Base-by-base conservation (phyloP, 345 rosid species). In the Melastoma malabathricum region DNA sequence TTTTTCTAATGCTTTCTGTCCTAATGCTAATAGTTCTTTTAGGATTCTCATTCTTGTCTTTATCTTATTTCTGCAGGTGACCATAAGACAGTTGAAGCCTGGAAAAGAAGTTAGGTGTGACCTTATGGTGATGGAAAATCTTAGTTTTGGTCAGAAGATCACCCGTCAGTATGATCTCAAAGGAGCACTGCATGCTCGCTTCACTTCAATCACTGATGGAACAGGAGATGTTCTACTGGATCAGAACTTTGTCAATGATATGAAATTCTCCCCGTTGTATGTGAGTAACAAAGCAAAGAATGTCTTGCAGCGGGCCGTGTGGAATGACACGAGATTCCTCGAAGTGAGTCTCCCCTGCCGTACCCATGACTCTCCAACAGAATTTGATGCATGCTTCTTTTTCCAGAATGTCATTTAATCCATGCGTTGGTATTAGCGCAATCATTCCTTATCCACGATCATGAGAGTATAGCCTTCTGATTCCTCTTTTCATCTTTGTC, bases 41-140 rank as follows among this genome's bases (percentile, higher is more conserved):
- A 15, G 23, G 23, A 41, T 6, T 20, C 5, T 5, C 5, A 1
- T 5, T 19, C 19, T 18, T 59, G 10, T n/a, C 10, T 49, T 48
- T 50, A n/a, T n/a, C n/a, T n/a, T n/a, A n/a, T n/a, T n/a, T n/a
- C n/a, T n/a, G n/a, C 74, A 92, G 98, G 98, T 92, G 47, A 77
- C 71, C 29, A 59, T 74, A 67, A 83, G 95, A 65, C 95, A 72
- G 47, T 56, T 77, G 39, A 92, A 82, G 67, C 59, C 74, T 12
- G 97, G 98, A 39, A 92, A 81, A 69, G 97, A 92, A 69, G 56
- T 52, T n/a, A 68, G 81, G 22, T 87, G 79, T 47, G 98, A 92
- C 72, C 77, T 92, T 59, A 81, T 87, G 97, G 94, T 92, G 52
- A 92, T 92, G 94, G 98, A 92, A 81, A 92, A 92, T 67, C 93